Evolutionary conservation across 192 early-diverging fungal species (phyloP).

Genomic region (Linderina pennispora): DNA sequence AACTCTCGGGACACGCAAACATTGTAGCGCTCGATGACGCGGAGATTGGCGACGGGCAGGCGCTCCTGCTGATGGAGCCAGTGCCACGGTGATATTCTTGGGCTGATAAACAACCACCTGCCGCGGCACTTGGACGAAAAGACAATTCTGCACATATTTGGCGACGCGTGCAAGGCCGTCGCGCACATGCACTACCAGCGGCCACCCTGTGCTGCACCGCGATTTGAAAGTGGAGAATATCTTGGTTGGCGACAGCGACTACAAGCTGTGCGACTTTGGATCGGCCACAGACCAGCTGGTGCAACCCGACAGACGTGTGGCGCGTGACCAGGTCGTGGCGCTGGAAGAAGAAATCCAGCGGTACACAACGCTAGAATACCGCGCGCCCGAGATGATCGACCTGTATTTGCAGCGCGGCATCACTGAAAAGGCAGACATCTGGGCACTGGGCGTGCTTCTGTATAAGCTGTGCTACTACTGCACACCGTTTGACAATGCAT

Average conservation of each 20-base stretch:
- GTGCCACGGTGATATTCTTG: constrained; percentile 65
- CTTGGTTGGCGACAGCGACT: constrained; percentile 55
- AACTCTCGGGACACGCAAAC: constrained; percentile 69
- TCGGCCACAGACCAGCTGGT: constrained; percentile 55
- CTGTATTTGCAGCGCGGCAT: constrained; percentile 77
- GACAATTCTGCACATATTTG: constrained; percentile 88
- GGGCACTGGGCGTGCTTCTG: constrained; percentile 89
- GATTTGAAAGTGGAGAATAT: constrained; percentile 86
- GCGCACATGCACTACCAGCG: constrained; percentile 85
- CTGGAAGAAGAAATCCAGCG: constrained; percentile 88
- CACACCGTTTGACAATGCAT: constrained; percentile 91
- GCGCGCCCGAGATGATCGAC: constrained; percentile 94
- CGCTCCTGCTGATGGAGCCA: constrained; percentile 90
- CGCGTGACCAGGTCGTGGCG: constrained; percentile 60
- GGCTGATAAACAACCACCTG: constrained; percentile 80
- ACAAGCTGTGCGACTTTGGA: constrained; percentile 97
- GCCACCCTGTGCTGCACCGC: constrained; percentile 81
- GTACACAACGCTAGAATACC: constrained; percentile 91
- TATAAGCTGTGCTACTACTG: constrained; percentile 96
- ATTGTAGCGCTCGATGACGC: constrained; percentile 79
- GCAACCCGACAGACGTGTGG: constrained; percentile 22
- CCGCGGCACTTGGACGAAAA: constrained; percentile 65
- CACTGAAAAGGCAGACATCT: constrained; percentile 75
- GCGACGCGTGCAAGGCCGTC: constrained; percentile 77
- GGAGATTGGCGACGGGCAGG: constrained; percentile 56